Conservation (phyloP, 1,284 basidiomycete genomes). For the Papiliotrema terrestris region DNA sequence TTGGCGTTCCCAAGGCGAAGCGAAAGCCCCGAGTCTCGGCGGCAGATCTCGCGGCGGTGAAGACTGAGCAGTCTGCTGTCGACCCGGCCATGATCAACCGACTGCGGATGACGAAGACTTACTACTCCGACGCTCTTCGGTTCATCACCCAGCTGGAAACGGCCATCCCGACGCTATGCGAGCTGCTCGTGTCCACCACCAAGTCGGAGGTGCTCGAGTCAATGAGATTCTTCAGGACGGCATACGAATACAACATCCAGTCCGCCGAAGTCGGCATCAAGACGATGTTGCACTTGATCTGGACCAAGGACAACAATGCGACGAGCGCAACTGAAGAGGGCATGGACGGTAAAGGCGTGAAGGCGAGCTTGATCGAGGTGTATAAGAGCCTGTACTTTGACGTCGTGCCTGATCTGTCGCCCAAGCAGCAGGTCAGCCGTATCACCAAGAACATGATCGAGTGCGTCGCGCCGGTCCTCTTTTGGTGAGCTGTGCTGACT, state of each 20-base stretch:
- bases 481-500: background rate
- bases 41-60: slow-evolving; percentile 57
- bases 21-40: slow-evolving; percentile 62
- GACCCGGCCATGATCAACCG: slow-evolving; percentile 62
- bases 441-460: slow-evolving; percentile 98
- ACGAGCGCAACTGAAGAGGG: slow-evolving; percentile 67
- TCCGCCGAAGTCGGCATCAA: slow-evolving; percentile 75
- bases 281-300: slow-evolving; percentile 96
- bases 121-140: slow-evolving; percentile 77
- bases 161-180: slow-evolving; percentile 69
- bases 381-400: slow-evolving; percentile 90
- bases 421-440: slow-evolving; percentile 84
- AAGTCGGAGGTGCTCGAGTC: slow-evolving; percentile 92
- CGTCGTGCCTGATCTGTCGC: slow-evolving; percentile 59
- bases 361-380: slow-evolving; percentile 82
- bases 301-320: slow-evolving; percentile 89
- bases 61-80: slow-evolving; percentile 63
- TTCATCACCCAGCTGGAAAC: slow-evolving; percentile 82
- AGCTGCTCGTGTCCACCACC: slow-evolving; percentile 82
- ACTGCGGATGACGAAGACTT: slow-evolving; percentile 77
- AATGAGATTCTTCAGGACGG: slow-evolving; percentile 90
- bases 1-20: slow-evolving; percentile 47
- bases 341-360: slow-evolving; percentile 83
- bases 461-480: slow-evolving; percentile 53
- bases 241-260: slow-evolving; percentile 77